Conservation (phyloP, 2,329 filamentous ascomycete species). For the Colletotrichum eremochloae region DNA sequence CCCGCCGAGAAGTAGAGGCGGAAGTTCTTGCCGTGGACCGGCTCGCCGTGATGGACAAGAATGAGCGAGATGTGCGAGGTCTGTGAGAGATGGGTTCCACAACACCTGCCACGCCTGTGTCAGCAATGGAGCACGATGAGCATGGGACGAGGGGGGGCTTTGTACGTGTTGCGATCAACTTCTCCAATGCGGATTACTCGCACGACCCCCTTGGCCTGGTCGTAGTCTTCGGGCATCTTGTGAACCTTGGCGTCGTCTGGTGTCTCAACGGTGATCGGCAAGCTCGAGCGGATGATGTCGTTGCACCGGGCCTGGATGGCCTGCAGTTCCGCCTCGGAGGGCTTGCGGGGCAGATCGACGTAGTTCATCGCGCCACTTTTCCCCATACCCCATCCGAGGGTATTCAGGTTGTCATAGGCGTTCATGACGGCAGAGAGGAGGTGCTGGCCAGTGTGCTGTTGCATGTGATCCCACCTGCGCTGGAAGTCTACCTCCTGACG, state of each 20-base stretch:
- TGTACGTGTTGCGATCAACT: slow-evolving; percentile 49
- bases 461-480: slow-evolving; percentile 52
- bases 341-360: slow-evolving; percentile 49
- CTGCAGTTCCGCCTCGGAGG: slow-evolving; percentile 45
- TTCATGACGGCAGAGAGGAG: slow-evolving; percentile 51
- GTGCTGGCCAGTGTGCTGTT: slow-evolving; percentile 52
- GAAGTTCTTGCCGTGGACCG: slow-evolving; percentile 50
- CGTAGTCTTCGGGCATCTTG: slow-evolving; percentile 48
- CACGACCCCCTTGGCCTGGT: slow-evolving; percentile 48
- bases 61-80: slow-evolving; percentile 51
- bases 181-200: slow-evolving; percentile 49
- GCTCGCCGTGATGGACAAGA: slow-evolving; percentile 47
- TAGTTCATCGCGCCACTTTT: slow-evolving; percentile 48
- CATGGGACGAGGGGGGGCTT: not conserved
- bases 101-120: slow-evolving; percentile 41
- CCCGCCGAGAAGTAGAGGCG: slow-evolving; percentile 49
- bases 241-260: slow-evolving; percentile 46
- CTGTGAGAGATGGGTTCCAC: slow-evolving; percentile 49
- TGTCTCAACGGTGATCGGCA: slow-evolving; percentile 46
- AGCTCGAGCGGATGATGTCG: slow-evolving; percentile 46
- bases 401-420: slow-evolving; percentile 45
- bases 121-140: slow-evolving; percentile 8
- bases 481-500: slow-evolving; percentile 48
- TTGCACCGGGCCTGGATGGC: slow-evolving; percentile 47
- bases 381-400: slow-evolving; percentile 51